Evolutionary conservation across 768 basidiomycete species (phyloP), one percentile per base, ranked within the genome.

Genomic region (Hygrophoropsis aurantiaca): DNA sequence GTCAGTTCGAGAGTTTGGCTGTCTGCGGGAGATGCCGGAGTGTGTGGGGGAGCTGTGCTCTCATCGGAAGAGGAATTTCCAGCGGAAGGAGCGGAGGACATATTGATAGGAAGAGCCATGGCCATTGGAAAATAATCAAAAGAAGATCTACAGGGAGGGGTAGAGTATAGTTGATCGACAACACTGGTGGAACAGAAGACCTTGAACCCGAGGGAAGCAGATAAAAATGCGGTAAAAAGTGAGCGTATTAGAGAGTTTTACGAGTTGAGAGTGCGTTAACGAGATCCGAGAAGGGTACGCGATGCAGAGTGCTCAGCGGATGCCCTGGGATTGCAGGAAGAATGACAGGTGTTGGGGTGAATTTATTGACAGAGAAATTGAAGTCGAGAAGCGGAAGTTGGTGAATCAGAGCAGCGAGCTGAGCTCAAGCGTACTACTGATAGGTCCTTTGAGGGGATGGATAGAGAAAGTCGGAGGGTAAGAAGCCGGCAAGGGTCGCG

Each of bases 401-500:
- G 13, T 48, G 26, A 49, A 53, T 64, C 66, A 58, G 55, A 59
- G 71, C 60, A 68, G 82, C 83, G 84, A 85, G 84, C 78, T 64
- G 72, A 64, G 78, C 86, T 85, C 83, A 81, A 85, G 83, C 83
- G 81, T 63, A 67, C 66, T 64, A 70, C 66, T 70, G 66, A 60
- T 67, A 57, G 62, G 61, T 67, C 61, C 64, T 69, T 67, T 65
- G 66, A 65, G 58, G 56, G 21, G 47, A 57, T 56, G 55, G 53
- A 65, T 53, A 50, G 54, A 54, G 47, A 51, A 56, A 69, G 69
- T n/a, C 77, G 85, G 79, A 61, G 57, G 55, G 68, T 71, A 68
- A 75, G 86, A 79, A 72, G 83, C 85, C 87, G 86, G 77, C 84
- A 90, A 91, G 90, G 89, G 89, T 91, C 88, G 88, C 88, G 88